Evolutionary conservation across 2,329 filamentous ascomycete species (phyloP), one percentile per base, ranked within the genome.

Genomic region (Thelonectria discophora): DNA sequence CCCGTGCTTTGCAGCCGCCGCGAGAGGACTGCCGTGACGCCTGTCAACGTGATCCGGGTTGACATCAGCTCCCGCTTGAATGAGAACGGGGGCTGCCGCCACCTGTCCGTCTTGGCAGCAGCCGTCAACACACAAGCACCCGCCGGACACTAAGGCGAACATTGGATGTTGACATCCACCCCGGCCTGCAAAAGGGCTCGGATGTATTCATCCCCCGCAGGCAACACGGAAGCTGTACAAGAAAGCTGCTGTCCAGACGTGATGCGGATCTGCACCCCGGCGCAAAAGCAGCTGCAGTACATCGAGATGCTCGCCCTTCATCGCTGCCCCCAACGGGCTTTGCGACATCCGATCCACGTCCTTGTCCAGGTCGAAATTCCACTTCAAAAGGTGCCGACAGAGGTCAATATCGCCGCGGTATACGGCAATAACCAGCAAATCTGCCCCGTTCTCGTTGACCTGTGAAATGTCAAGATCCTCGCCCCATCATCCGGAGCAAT

Each of bases 401-500:
- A 59, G 20, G 13, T 59, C 43, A 1, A 9, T 43, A 5, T 54
- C 34, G 45, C 50, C 50, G 20, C 18, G 15, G 2, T 18, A 4
- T 5, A 27, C 21, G 6, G 57, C 50, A n/a, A 54, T n/a, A 10
- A 34, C 45, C 17, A 54, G 34, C 7, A 59, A 27, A 42, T 55
- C 37, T 10, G 18, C 32, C 24, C 48, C 43, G 6, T 13, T 1
- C 2, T 15, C 2, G 50, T 55, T 55, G 11, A 27, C 43, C 27
- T 37, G 45, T 13, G 45, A 54, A 11, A 17, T 2, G 37, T 45
- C 43, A 13, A 59, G 34, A 27, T 43, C 50, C n/a, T 37, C 3
- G 42, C 45, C 50, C 50, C 50, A 49, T 50, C 57, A 59, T 2
- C 49, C 50, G 11, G n/a, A 58, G 20, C 18, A 50, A 13, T 17